Evolutionary conservation across 2,329 filamentous ascomycete genomes (phyloP).

Genomic region (Metarhizium rileyi): DNA sequence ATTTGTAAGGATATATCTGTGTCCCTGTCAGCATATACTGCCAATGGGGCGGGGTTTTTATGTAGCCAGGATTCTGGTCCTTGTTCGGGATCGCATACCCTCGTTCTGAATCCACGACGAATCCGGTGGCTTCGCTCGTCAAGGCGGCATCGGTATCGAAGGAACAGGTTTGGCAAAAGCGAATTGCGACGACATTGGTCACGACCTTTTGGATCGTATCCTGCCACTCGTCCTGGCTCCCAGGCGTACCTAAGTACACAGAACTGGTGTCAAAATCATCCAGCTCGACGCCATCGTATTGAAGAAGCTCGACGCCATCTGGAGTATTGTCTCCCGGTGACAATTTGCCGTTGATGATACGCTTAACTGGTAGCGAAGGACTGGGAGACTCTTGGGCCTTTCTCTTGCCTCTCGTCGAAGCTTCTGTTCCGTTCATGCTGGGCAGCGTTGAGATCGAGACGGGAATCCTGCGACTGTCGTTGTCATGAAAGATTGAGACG

Average conservation of each 20-base stretch:
- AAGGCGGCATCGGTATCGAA: constrained; percentile 96
- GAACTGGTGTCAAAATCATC: constrained; percentile 28
- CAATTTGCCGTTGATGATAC: constrained; percentile 35
- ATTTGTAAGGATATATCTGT: constrained; percentile 71
- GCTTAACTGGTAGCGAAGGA: constrained; percentile 24
- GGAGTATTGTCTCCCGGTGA: constrained; percentile 41
- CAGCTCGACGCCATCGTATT: constrained; percentile 31
- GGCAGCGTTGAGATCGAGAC: background rate
- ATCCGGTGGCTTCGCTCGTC: constrained; percentile 92
- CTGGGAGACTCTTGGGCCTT: constrained; percentile 38
- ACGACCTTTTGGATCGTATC: constrained; percentile 91
- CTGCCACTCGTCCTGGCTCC: constrained; percentile 66
- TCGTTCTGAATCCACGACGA: constrained; percentile 89
- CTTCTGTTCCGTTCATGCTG: constrained; percentile 34
- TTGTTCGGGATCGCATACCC: constrained; percentile 43
- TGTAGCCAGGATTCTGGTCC: background rate
- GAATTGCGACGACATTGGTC: constrained; percentile 93
- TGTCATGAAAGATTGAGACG: too few relatives aligned
- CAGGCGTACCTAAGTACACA: constrained; percentile 28
- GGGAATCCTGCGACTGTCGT: constrained; percentile 2
- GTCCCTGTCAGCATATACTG: background rate
- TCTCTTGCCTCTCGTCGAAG: constrained; percentile 38
- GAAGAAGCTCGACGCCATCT: constrained; percentile 24
- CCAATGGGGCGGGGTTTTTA: background rate
- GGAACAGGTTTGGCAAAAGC: constrained; percentile 95